These are phyloP conservation scores for Blastocystis hominis DNA, from an alignment of 352 stramenopile genomes.

Conservation along the genomic window DNA sequence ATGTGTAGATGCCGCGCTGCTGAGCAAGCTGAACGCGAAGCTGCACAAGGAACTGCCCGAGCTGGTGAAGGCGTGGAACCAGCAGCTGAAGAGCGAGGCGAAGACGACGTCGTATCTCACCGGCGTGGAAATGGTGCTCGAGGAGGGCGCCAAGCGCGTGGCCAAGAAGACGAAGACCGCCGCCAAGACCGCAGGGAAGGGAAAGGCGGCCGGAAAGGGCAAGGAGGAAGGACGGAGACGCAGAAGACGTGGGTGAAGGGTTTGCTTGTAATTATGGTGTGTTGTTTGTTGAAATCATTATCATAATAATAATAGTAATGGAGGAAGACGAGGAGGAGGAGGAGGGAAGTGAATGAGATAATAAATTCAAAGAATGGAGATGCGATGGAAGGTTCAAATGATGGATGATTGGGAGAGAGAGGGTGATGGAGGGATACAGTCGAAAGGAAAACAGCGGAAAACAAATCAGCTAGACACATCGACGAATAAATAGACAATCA, in stretches of 20 bases:
- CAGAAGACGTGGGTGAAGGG: not conserved
- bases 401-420: no score
- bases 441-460: no score
- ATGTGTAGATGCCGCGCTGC: slow-evolving; percentile 35
- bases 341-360: no score
- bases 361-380: no score
- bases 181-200: not conserved
- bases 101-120: not conserved
- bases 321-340: no score
- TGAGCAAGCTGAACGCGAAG: slow-evolving; percentile 48
- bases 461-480: no score
- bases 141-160: not conserved
- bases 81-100: slow-evolving; percentile 36
- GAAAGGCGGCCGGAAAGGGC: not conserved
- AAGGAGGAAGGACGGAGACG: slow-evolving; percentile 36
- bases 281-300: no score
- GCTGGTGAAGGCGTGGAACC: slow-evolving; percentile 41
- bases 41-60: slow-evolving; percentile 50
- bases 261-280: no score
- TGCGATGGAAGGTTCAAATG: no score
- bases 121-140: slow-evolving; percentile 41
- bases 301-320: no score
- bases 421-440: no score
- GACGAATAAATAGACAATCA: no score
- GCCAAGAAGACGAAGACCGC: not conserved